Base-by-base conservation (phyloP, 1,284 basidiomycete species). In the Ceratobasidium sp. region DNA sequence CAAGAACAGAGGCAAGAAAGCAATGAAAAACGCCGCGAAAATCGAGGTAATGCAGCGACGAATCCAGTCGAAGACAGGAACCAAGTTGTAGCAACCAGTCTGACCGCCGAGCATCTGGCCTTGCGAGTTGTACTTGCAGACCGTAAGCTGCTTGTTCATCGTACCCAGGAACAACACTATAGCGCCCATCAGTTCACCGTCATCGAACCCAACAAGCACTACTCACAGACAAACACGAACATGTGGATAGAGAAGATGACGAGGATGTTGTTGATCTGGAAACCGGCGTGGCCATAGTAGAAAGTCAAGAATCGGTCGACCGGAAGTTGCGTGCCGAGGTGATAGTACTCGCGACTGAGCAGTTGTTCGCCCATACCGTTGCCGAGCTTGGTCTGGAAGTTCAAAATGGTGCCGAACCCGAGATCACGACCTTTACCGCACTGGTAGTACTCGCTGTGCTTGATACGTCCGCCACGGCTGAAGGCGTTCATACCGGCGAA, bases 361-460 rank as follows among this genome's bases (percentile, higher is more conserved):
- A 98, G 96, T 80, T 99, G 96, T 80, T 99, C 96, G 68, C 97
- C 96, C 96, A 99, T 99, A 82, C 97, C 97, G 50, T 95, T 98
- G 34, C 97, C 96, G 73, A 99, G 95, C 87, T 99, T 99, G 72
- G 96, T 99, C 84, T 95, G 93, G 90, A 99, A 99, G 80, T 99
- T 99, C 75, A 99, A 81, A 78, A 99, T 98, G 32, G 96, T 99
- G 52, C 96, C 96, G 79, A 99, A 99, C 49, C 97, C 96, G 71
- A 99, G 89, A 83, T 99, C 96, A 83, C 97, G 92, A 71, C 96
- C 96, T 81, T 99, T 99, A 70, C 96, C 96, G 77, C 96, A 98
- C 81, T 94, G 91, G 81, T 96, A 99, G 81, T 99, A 99, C 82
- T 99, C 97, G 68, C 94, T 96, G 78, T 99, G 96, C 84, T 99